phyloP scores from a whole-genome alignment of 2,329 filamentous ascomycete genomes.

The Phyllosticta ampelicida region DNA sequence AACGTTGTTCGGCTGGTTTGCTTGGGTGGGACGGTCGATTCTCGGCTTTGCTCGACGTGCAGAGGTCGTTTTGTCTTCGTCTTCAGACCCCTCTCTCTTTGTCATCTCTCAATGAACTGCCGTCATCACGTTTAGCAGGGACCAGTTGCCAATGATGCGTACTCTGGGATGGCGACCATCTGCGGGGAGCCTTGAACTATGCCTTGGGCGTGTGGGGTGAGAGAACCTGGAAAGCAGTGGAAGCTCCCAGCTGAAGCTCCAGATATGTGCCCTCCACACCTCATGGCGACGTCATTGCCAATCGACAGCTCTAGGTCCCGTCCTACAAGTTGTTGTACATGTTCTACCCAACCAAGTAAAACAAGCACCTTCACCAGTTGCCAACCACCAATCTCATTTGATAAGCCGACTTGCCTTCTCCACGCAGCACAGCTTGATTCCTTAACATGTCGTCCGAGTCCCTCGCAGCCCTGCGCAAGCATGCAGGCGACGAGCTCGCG shows the following conservation, averaged over 20 bases:
- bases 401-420: background rate
- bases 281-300: background rate
- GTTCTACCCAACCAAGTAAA: background rate
- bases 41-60: too few species aligned
- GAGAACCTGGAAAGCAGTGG: background rate
- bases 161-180: background rate
- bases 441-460: constrained; percentile 34
- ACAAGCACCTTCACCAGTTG: background rate
- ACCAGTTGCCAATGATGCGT: background rate
- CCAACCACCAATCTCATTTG: background rate
- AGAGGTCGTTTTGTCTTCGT: too few species aligned
- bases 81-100: too few species aligned
- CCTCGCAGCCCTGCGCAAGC: constrained; percentile 37
- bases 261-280: background rate
- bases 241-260: background rate
- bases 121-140: background rate
- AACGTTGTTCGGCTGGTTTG: too few species aligned
- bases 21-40: too few species aligned
- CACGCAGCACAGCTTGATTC: background rate
- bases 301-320: background rate
- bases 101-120: too few species aligned
- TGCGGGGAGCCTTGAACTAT: background rate
- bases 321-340: too few species aligned
- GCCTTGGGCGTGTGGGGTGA: background rate
- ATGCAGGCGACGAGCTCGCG: constrained; percentile 39